Percentiles rank a stretch among this genome's conserved stretches.
These are phyloP conservation scores for Vitis amurensis DNA, from an alignment of 164 flowering plant species.

Conservation along the genomic window DNA sequence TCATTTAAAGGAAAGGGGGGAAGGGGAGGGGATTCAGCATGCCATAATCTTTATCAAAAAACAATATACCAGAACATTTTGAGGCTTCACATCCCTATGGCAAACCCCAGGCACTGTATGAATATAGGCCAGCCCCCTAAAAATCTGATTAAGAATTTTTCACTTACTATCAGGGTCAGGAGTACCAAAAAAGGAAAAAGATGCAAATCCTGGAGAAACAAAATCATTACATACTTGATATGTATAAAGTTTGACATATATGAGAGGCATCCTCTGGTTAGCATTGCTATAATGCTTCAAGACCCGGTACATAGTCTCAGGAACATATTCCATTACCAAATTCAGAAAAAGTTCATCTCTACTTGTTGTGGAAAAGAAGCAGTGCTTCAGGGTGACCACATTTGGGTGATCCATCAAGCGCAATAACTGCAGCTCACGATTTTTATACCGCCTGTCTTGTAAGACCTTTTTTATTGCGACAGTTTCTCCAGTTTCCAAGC, in stretches of 20 bases:
- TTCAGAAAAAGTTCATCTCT: conserved; percentile 88
- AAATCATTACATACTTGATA: conserved; percentile 51
- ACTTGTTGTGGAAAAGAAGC: conserved; percentile 91
- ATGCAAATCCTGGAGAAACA: background rate
- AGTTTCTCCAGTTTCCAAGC: conserved; percentile 90
- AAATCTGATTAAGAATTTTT: conserved; percentile 49
- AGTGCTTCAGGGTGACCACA: conserved; percentile 82
- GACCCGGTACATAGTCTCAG: conserved; percentile 79
- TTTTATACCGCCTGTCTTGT: conserved; percentile 91
- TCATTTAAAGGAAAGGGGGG: background rate
- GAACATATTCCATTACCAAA: conserved; percentile 95
- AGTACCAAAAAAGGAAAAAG: conserved; percentile 1
- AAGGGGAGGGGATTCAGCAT: background rate
- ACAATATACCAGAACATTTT: conserved; percentile 76
- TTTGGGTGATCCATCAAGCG: conserved; percentile 94
- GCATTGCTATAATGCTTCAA: conserved; percentile 73
- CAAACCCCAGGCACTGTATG: conserved; percentile 45
- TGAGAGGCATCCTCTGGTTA: conserved; percentile 92
- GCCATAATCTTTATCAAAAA: background rate
- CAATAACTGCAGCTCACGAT: conserved; percentile 93
- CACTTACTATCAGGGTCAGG: background rate
- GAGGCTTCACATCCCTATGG: conserved; percentile 73
- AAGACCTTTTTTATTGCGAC: conserved; percentile 94
- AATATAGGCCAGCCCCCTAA: conserved; percentile 89
- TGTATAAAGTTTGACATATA: conserved; percentile 86